Conservation (phyloP, 768 basidiomycete genomes). For the Boletus edulis region DNA sequence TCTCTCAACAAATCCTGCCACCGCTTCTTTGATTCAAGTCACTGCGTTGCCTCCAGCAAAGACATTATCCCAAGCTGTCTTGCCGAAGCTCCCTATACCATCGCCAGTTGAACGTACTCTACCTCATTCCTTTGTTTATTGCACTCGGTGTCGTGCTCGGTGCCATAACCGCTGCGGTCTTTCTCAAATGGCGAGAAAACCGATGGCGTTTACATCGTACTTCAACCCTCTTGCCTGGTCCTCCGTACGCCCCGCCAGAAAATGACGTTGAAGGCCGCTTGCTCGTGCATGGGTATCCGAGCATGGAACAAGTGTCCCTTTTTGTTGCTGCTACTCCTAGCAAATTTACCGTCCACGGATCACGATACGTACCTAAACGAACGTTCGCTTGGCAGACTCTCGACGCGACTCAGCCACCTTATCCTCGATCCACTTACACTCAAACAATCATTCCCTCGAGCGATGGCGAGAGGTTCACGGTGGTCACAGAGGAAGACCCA, state of each 20-base stretch:
- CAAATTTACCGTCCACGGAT: constrained; percentile 29
- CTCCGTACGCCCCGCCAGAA: constrained; percentile 25
- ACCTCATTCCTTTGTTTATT: constrained; percentile 26
- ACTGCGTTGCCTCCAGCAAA: constrained; percentile 32
- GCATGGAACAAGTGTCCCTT: constrained; percentile 29
- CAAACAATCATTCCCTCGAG: constrained; percentile 19
- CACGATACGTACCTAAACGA: constrained; percentile 20
- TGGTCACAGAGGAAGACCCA: constrained; percentile 23
- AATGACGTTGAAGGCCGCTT: constrained; percentile 14
- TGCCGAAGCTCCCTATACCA: constrained; percentile 21
- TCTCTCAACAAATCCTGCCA: constrained; percentile 8
- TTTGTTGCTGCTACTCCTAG: constrained; percentile 26
- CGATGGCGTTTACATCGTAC: constrained; percentile 4
- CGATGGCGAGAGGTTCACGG: constrained; percentile 25
- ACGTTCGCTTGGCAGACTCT: constrained; percentile 7
- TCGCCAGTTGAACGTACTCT: constrained; percentile 25
- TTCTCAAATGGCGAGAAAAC: constrained; percentile 12
- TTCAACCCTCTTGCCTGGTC: constrained; percentile 23
- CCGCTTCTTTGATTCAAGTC: constrained; percentile 31
- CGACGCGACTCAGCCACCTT: background rate
- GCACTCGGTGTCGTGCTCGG: constrained; percentile 26
- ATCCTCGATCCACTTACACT: constrained; percentile 1
- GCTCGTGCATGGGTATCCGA: constrained; percentile 14
- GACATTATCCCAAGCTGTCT: constrained; percentile 7
- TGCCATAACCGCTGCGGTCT: constrained; percentile 5